phyloP scores from a whole-genome alignment of 2,329 filamentous ascomycete genomes.

The Amylocarpus encephaloides region DNA sequence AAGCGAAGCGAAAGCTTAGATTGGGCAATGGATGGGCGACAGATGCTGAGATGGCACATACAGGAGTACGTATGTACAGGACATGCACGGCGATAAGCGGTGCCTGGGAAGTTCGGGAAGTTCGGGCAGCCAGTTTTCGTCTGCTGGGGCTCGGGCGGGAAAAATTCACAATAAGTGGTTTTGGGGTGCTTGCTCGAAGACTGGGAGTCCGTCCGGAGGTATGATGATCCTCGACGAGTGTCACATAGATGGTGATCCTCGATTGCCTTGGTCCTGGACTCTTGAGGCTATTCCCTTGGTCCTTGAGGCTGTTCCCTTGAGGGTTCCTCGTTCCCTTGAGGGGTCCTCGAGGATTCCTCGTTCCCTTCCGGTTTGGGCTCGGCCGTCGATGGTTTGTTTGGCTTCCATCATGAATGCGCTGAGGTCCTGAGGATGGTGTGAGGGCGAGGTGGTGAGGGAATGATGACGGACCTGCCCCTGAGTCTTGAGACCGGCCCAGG shows the following conservation, averaged over 20 bases:
- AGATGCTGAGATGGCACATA: background rate
- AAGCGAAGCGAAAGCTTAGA: background rate
- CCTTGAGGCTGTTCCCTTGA: too few species aligned
- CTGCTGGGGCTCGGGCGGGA: background rate
- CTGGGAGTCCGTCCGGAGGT: too few species aligned
- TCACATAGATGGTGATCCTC: too few species aligned
- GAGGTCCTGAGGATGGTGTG: background rate
- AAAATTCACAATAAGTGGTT: background rate
- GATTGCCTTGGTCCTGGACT: too few species aligned
- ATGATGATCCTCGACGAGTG: background rate
- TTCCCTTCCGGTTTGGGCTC: background rate
- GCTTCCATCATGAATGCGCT: too few species aligned
- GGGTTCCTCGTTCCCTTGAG: too few species aligned
- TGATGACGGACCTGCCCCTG: too few species aligned
- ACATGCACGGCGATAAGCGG: conserved; percentile 11
- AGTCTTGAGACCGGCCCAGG: too few species aligned
- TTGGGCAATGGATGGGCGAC: background rate
- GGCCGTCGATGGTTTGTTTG: background rate
- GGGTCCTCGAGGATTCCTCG: too few species aligned
- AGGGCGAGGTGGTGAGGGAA: too few species aligned
- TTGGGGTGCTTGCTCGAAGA: background rate
- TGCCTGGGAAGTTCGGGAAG: background rate
- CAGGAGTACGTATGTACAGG: background rate
- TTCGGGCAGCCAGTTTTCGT: background rate
- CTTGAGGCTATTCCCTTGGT: too few species aligned